Base-by-base conservation (phyloP, 2,329 filamentous ascomycete species). In the Sporothrix globosa region DNA sequence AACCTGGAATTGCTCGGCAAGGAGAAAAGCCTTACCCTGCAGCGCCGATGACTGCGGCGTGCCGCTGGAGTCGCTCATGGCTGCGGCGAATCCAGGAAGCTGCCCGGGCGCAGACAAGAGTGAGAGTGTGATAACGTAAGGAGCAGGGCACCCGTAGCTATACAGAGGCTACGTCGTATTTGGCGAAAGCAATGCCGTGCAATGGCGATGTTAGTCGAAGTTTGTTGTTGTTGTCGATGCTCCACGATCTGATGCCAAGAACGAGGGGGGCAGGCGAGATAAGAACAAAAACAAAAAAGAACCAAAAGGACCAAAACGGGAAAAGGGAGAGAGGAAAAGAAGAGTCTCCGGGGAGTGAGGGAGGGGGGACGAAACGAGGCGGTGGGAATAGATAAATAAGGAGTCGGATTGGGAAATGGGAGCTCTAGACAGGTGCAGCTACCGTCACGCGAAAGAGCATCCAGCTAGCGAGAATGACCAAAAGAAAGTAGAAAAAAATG, bases 1-100 rank as follows among this genome's bases (percentile, higher is more conserved):
- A 24, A 21, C 11, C n/a, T 21, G n/a, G n/a, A n/a, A 46, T 13
- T 11, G 44, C 27, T n/a, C 11, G 24, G 3, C 11, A 3, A 6
- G 21, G 6, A 50, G 19, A 24, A 48, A 10, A 50, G 41, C 53
- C 72, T 11, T 60, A 73, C 73, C 72, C 70, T 74, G 73, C n/a
- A 72, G 24, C 58, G 73, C 73, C 19, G 71, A 56, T 54, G 73
- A 74, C 68, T 60, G n/a, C 27, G 68, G 46, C 1, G 44, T 46
- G 46, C 6, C 19, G 19, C 56, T 53, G 50, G 50, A 46, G 71
- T 67, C 46, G 41, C 39, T 41, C 71, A 73, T 73, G 54, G 56
- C 63, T 61, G 69, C 67, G 69, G 24, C 14, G 30, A 19, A 50
- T 69, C 69, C 71, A 56, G 67, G 65, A 48, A 1, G 54, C 53